Conservation (phyloP, 805 yeast species). For the Sugiyamaella boreocaroliniensis region DNA sequence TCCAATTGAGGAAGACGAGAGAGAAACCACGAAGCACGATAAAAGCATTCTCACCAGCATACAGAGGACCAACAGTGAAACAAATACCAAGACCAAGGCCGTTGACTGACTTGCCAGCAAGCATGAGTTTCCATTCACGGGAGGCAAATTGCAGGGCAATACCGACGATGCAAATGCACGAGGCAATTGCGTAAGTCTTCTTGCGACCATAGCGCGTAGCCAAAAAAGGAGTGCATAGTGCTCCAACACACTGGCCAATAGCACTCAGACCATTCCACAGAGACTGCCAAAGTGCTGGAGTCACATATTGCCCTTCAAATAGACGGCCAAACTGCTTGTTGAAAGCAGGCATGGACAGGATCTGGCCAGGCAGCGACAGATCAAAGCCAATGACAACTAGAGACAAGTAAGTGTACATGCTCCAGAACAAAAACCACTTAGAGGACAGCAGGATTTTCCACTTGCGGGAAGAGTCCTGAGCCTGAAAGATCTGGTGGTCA, state of each 20-base stretch:
- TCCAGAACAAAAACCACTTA: constrained; percentile 3
- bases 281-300: constrained; percentile 5
- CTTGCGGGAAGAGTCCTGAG: neutral
- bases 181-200: neutral
- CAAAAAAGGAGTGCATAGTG: neutral
- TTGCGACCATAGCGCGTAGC: constrained; percentile 1
- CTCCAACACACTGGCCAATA: constrained; percentile 3
- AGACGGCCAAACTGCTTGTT: constrained; percentile 5
- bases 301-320: neutral
- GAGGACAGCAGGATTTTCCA: neutral
- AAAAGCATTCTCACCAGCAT: constrained; percentile 3
- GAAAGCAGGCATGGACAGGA: constrained; percentile 3
- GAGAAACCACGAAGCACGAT: constrained; percentile 1
- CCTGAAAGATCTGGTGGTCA: neutral
- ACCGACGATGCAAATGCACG: constrained; percentile 2
- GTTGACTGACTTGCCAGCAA: constrained; percentile 3
- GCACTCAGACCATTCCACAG: constrained; percentile 8
- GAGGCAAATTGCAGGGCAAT: constrained; percentile 2
- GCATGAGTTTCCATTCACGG: constrained; percentile 6
- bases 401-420: constrained; percentile 3
- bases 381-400: constrained; percentile 4
- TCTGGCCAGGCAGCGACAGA: constrained; percentile 3
- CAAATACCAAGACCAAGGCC: constrained; percentile 7
- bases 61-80: constrained; percentile 5
- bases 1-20: constrained; percentile 7